Base-by-base conservation (phyloP, 306 rosid genomes). In the Dalbergia cochinchinensis region DNA sequence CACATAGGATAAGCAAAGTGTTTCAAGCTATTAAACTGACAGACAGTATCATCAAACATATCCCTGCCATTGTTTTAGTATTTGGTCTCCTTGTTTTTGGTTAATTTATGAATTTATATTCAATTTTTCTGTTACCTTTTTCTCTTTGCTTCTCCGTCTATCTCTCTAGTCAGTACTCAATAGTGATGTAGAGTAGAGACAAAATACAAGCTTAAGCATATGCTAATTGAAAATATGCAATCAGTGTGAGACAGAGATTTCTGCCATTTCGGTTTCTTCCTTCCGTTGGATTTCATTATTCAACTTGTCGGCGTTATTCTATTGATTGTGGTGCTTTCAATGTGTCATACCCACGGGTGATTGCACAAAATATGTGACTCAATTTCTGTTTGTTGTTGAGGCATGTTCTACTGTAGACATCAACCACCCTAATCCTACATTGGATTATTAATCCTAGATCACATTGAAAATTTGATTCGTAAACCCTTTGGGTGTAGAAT, bases 281-380 rank as follows among this genome's bases (percentile, higher is more conserved):
- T 61, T 64, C 53, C 64, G 15, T 57, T 76, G 79, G 74, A 67
- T 65, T 84, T 26, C 31, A 26, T 71, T 42, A 11, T 85, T 63
- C 31, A 82, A 63, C 58, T 62, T 31, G 84, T 65, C 62, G 18
- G 4, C 15, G 14, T 58, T 70, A 64, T 20, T 77, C 65, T 47
- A 65, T 74, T 58, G 54, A 70, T 79, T 75, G 54, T 82, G 74
- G 77, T 65, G 78, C 83, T 79, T 74, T 86, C 84, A 71, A 65
- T 86, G 80, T 71, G 82, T 19, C 85, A 78, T 78, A 72, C 65
- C 80, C 50, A 65, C 39, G 16, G 45, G 64, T 80, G 51, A 75
- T 65, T 39, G 48, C 64, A 45, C 26, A 59, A 84, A 77, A 77
- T 66, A 22, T 37, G 34, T 58, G 42, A 35, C 70, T 73, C 69